Conservation (phyloP, 176 grass and related monocot genomes). For the Secale cereale region DNA sequence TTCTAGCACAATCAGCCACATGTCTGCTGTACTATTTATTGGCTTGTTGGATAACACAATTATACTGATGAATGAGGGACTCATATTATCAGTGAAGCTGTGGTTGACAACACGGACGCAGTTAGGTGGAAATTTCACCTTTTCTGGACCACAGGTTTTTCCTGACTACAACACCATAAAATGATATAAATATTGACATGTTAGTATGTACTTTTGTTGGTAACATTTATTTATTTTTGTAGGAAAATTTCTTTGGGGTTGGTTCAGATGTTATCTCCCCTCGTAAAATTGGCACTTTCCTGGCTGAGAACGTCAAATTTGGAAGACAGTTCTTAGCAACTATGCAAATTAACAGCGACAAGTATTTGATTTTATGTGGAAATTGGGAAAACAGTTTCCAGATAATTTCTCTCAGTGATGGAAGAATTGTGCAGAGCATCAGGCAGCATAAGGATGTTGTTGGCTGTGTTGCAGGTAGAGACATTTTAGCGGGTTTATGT, state of each 20-base stretch:
- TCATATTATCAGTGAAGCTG: slow-evolving; percentile 75
- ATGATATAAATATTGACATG: neutral
- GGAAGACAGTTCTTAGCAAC: slow-evolving; percentile 76
- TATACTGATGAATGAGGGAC: slow-evolving; percentile 64
- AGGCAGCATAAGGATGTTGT: slow-evolving; percentile 97
- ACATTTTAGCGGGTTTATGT: slow-evolving; percentile 18
- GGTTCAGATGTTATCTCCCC: slow-evolving; percentile 89
- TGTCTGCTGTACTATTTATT: slow-evolving; percentile 70
- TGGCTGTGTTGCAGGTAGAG: slow-evolving; percentile 74
- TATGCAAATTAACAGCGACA: slow-evolving; percentile 75
- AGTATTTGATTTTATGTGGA: slow-evolving; percentile 90
- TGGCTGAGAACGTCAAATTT: slow-evolving; percentile 91
- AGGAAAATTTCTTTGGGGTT: slow-evolving; percentile 95
- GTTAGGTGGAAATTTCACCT: slow-evolving; percentile 89
- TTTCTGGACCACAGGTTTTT: slow-evolving; percentile 89
- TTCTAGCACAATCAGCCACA: slow-evolving; percentile 40
- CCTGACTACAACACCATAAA: slow-evolving; percentile 10
- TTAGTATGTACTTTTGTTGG: slow-evolving; percentile 16
- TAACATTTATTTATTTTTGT: slow-evolving; percentile 12
- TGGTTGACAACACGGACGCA: slow-evolving; percentile 86
- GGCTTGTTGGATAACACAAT: slow-evolving; percentile 72
- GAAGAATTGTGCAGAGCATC: slow-evolving; percentile 91
- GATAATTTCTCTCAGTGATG: slow-evolving; percentile 84
- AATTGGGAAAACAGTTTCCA: slow-evolving; percentile 99
- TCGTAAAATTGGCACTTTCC: slow-evolving; percentile 71